Evolutionary conservation across 148 eudicot genomes (phyloP).

Genomic region (Camellia sinensis): DNA sequence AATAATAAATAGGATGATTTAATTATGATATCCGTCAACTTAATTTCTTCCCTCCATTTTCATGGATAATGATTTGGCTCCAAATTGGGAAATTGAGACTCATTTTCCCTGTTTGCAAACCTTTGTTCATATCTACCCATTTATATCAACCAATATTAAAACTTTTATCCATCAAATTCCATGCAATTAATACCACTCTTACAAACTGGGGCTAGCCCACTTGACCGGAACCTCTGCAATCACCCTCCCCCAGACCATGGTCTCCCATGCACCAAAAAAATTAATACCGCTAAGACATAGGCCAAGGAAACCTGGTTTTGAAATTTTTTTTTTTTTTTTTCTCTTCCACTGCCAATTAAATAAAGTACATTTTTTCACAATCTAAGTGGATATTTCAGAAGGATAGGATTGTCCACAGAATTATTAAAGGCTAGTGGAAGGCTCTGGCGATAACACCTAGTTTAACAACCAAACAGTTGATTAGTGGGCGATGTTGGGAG

Average conservation of each 20-base stretch:
- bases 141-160: background rate
- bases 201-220: too few species aligned
- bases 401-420: too few species aligned
- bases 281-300: background rate
- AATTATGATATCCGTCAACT: background rate
- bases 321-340: too few species aligned
- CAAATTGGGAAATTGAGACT: background rate
- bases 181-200: background rate
- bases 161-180: background rate
- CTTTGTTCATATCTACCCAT: background rate
- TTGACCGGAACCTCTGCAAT: too few species aligned
- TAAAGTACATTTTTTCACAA: too few species aligned
- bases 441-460: background rate
- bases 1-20: background rate
- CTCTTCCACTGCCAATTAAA: too few species aligned
- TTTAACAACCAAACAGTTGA: background rate
- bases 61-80: background rate
- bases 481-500: background rate
- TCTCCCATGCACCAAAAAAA: too few species aligned
- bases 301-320: background rate
- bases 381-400: too few species aligned
- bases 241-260: too few species aligned
- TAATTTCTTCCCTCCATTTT: background rate
- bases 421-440: background rate
- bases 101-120: background rate